Base-by-base conservation (phyloP, 179 eudicot species). In the Silene noctiflora region DNA sequence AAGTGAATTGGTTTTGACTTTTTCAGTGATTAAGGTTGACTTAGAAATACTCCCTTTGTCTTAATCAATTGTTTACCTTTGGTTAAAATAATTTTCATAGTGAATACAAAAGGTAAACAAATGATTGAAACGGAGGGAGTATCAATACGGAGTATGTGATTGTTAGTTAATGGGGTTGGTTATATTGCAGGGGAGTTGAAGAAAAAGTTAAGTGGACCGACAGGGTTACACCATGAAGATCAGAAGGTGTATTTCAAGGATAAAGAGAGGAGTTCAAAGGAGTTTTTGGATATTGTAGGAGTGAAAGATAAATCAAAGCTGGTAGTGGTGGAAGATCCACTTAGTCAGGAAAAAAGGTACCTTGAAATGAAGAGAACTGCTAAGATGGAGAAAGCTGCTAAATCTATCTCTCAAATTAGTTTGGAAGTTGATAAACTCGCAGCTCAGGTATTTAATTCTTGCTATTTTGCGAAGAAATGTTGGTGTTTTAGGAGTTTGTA, bases 351-450 rank as follows among this genome's bases (percentile, higher is more conserved):
- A 74, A 91, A 83, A 76, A 82, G 99, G 77, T 89, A 77, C 75
- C 81, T 95, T 19, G 98, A 93, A 87, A 82, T 91, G 90, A 84
- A 93, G 76, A 93, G 81, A 80, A 95, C 75, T 78, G 97, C 96
- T 0, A 87, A 80, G 51, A 80, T 93, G 85, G 97, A 93, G 82
- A 88, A 87, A 80, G 95, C 98, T 74, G 90, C 97, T 0, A 89
- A 90, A 79, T 78, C 89, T 16, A 84, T 95, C 25, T 89, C 98
- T 0, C 85, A 86, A 46, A 90, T 93, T 81, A 93, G 97, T 79
- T 88, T 93, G 72, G 89, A 93, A 72, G 96, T 95, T 25, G 99
- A 95, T 68, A 87, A 85, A 79, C 98, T 95, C n/a, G 96, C 88
- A 19, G 87, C 87, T 16, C 91, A 91, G 96, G 98, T 95, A 86